Evolutionary conservation across 768 basidiomycete genomes (phyloP).

Genomic region (Auricularia sp.): DNA sequence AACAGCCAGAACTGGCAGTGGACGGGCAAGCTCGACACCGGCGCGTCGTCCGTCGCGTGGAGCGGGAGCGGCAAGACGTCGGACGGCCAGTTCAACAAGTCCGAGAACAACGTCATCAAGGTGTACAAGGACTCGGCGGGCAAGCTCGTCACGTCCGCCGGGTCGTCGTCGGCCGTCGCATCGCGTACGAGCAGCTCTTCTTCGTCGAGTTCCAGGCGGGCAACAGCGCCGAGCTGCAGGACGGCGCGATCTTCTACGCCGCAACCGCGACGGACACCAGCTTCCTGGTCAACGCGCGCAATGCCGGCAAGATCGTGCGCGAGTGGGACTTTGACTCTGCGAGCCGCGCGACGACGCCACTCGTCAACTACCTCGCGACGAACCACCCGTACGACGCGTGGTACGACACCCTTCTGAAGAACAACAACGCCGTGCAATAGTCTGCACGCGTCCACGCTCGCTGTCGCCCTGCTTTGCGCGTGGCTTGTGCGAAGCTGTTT

Average conservation of each 20-base stretch:
- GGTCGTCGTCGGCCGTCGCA: not conserved
- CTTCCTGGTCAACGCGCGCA: not conserved
- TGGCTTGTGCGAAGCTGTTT: no score
- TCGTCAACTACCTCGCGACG: not conserved
- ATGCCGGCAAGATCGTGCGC: not conserved
- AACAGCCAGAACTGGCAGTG: not conserved
- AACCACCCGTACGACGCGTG: slow-evolving; percentile 1
- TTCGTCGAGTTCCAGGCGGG: not conserved
- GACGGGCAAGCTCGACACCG: not conserved
- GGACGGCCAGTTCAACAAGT: not conserved
- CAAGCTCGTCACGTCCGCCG: not conserved
- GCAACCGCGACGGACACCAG: not conserved
- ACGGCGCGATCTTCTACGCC: not conserved
- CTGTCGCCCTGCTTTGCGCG: no score
- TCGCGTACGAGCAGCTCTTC: slow-evolving; percentile 1
- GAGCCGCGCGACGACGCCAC: not conserved
- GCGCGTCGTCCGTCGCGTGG: not conserved
- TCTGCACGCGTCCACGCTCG: not conserved
- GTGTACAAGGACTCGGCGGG: not conserved
- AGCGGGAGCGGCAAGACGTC: not conserved
- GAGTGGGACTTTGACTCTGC: not conserved
- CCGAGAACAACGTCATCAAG: not conserved
- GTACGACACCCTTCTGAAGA: not conserved
- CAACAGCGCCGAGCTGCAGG: not conserved
- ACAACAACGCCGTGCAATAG: not conserved